phyloP scores from a whole-genome alignment of 140 eudicot species.

The Bidens hawaiensis region DNA sequence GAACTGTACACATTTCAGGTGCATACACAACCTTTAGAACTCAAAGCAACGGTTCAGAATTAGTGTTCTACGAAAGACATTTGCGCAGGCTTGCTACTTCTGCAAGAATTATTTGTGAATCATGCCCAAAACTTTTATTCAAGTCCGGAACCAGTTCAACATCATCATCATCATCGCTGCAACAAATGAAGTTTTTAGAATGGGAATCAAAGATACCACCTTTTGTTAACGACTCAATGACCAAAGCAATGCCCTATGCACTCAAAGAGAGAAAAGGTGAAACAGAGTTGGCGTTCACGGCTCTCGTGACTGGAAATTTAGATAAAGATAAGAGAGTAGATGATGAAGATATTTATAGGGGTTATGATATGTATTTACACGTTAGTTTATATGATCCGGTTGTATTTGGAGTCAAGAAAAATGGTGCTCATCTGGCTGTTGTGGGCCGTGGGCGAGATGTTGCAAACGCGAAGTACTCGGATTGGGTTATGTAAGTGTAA shows the following conservation, averaged over 20 bases:
- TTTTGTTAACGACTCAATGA: constrained; percentile 52
- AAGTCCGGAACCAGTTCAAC: neutral
- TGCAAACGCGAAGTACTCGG: constrained; percentile 80
- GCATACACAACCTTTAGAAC: constrained; percentile 93
- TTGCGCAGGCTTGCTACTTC: constrained; percentile 63
- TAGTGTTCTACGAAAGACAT: constrained; percentile 79
- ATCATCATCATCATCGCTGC: constrained; percentile 11
- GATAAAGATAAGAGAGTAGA: no score
- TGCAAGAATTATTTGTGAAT: constrained; percentile 37
- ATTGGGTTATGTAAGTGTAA: constrained; percentile 85
- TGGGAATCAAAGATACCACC: constrained; percentile 48
- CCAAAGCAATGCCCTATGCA: constrained; percentile 43
- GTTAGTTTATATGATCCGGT: constrained; percentile 60
- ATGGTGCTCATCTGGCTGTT: constrained; percentile 71
- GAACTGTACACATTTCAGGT: constrained; percentile 45
- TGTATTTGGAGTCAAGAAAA: constrained; percentile 42
- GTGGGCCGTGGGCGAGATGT: constrained; percentile 65
- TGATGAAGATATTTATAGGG: constrained; percentile 32
- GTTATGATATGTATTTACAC: constrained; percentile 57
- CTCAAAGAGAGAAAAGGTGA: constrained; percentile 42
- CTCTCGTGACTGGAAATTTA: constrained; percentile 56
- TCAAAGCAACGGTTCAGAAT: constrained; percentile 41
- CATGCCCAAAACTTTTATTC: constrained; percentile 52
- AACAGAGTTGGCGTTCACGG: constrained; percentile 59
- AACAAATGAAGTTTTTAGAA: constrained; percentile 10